Base-by-base conservation (phyloP, 257 asterid genomes). In the Asclepias syriaca region DNA sequence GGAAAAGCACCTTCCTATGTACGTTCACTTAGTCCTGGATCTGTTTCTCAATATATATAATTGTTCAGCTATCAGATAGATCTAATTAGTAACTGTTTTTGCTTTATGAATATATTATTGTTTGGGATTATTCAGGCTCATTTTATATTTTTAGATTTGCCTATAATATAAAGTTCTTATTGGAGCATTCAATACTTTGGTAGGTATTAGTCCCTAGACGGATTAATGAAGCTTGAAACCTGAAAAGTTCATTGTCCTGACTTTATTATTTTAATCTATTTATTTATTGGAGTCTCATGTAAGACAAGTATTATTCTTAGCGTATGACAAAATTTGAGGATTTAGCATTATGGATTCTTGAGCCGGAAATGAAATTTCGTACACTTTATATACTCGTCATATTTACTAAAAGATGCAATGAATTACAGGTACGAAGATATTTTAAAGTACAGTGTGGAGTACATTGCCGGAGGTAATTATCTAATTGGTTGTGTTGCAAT, bases 1-100 rank as follows among this genome's bases (percentile, higher is more conserved):
- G 88, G 99, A 95, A 4, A 95, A 95, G 76, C 99, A 95, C 86
- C 64, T 88, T 79, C 90, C 97, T 11, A 77, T 92, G 99, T 95
- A 78, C 86, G 98, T 84, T 19, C 4, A n/a, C 29, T 45, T 19
- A 8, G 5, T 65, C 19, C 43, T 4, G 10, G 70, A 65, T 39
- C 19, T 27, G 14, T 59, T 59, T 12, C 9, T 11, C 11, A 19
- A 22, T 54, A 24, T 54, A 19, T 54, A 54, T 10, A 18, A 8
- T 54, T 19, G 8, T 5, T n/a, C 21, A 22, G 27, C 19, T 54
- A 19, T 21, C 4, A 54, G 59, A 16, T 53, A n/a, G 24, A 53
- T 53, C 57, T 53, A 18, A 8, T 18, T 18, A 16, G 21, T 15
- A 19, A 6, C 24, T 5, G 59, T 22, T 27, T 59, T 16, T 60